Percentiles rank a stretch among this genome's conserved stretches.
Evolutionary conservation across 768 basidiomycete species (phyloP).

Genomic region (Rubroboletus satanas): DNA sequence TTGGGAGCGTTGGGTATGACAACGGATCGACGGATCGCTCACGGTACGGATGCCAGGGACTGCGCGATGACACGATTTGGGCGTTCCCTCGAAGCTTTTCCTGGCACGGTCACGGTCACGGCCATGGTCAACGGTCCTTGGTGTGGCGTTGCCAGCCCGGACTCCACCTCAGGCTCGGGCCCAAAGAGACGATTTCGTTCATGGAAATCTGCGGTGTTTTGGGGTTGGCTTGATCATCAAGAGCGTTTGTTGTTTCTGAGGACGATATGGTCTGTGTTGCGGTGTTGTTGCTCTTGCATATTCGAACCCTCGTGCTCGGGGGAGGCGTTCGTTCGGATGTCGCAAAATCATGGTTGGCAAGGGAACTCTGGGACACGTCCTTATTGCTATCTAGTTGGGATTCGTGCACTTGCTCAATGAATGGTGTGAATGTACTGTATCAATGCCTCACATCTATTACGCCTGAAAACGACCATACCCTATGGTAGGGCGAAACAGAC

Average conservation of each 20-base stretch:
- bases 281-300: conserved; percentile 1
- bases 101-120: too few species aligned
- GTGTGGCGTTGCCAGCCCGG: background rate
- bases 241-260: conserved; percentile 14
- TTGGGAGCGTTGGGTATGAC: too few species aligned
- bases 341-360: too few species aligned
- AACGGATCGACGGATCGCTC: too few species aligned
- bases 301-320: background rate
- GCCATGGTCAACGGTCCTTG: too few species aligned
- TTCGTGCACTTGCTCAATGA: background rate
- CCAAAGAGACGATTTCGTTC: background rate
- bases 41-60: too few species aligned
- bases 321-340: background rate
- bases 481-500: background rate
- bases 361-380: too few species aligned
- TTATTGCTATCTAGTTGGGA: background rate
- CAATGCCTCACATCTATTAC: background rate
- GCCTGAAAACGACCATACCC: background rate
- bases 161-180: background rate
- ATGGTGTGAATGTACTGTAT: background rate
- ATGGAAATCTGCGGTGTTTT: background rate
- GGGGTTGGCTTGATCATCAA: conserved; percentile 18
- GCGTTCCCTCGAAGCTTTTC: too few species aligned
- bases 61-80: too few species aligned
- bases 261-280: background rate